Conservation (phyloP, 176 grass and related monocot genomes). For the Pontederia paniculata region DNA sequence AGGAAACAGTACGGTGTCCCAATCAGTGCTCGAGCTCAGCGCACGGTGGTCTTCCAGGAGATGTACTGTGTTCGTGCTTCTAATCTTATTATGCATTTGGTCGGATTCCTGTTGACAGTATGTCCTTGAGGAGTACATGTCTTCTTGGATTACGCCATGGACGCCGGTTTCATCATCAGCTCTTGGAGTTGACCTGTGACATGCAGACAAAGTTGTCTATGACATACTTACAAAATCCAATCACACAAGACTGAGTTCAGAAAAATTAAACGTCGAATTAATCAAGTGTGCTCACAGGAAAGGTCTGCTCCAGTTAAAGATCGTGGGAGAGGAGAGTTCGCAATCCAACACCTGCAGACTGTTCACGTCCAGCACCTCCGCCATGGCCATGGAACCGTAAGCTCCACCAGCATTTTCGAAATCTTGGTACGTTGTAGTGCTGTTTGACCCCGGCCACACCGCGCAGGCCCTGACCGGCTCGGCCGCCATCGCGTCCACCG, state of each 20-base stretch:
- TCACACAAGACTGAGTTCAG: not conserved
- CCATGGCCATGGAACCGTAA: conserved; percentile 6
- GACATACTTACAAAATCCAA: not conserved
- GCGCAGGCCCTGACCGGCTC: not conserved
- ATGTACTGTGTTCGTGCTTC: conserved; percentile 28
- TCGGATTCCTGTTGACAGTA: not conserved
- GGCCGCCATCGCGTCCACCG: too few relatives aligned
- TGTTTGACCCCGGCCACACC: conserved; percentile 32
- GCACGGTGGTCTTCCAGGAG: conserved; percentile 21
- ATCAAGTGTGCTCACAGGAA: conserved; percentile 28
- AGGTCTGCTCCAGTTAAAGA: conserved; percentile 29
- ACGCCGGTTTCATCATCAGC: not conserved
- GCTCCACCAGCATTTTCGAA: not conserved
- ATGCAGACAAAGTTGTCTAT: not conserved
- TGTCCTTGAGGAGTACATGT: conserved; percentile 15
- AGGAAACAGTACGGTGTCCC: conserved; percentile 25
- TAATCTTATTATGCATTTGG: conserved; percentile 13
- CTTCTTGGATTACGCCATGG: not conserved
- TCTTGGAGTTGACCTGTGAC: not conserved
- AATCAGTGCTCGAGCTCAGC: conserved; percentile 26
- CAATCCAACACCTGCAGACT: conserved; percentile 11
- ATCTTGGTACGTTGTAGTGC: conserved; percentile 49
- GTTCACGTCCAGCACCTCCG: not conserved
- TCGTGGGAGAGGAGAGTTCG: too few relatives aligned
- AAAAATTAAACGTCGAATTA: not conserved